phyloP scores from a whole-genome alignment of 2,329 filamentous ascomycete species.

The Hymenoscyphus repandus region DNA sequence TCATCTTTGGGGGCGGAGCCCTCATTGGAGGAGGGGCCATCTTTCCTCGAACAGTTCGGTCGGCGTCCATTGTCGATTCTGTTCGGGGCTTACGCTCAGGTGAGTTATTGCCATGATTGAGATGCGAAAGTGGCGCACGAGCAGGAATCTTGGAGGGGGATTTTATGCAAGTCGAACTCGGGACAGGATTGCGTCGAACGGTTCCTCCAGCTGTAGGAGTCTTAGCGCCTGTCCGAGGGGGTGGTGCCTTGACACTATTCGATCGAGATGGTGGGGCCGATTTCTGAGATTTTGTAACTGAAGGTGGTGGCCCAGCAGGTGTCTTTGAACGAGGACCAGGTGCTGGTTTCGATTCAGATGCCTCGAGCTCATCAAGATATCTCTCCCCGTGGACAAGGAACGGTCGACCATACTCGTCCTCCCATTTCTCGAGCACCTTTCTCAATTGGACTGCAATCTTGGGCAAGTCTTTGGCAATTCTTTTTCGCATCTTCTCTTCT shows the following conservation, averaged over 20 bases:
- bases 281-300: slow-evolving; percentile 31
- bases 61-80: slow-evolving; percentile 28
- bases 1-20: slow-evolving; percentile 86
- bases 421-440: slow-evolving; percentile 78
- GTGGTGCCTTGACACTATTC: slow-evolving; percentile 27
- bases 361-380: slow-evolving; percentile 81
- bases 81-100: slow-evolving; percentile 57
- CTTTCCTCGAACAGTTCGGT: slow-evolving; percentile 34
- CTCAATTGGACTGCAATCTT: slow-evolving; percentile 83
- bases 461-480: slow-evolving; percentile 91
- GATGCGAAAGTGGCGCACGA: slow-evolving; percentile 62
- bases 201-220: slow-evolving; percentile 45
- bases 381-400: slow-evolving; percentile 91
- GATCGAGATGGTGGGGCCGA: slow-evolving; percentile 24
- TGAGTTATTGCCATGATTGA: slow-evolving; percentile 71
- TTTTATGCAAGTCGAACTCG: slow-evolving; percentile 26
- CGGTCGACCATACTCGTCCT: slow-evolving; percentile 87
- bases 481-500: slow-evolving; percentile 98
- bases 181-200: slow-evolving; percentile 27
- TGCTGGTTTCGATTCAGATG: slow-evolving; percentile 51
- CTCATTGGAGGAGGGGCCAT: slow-evolving; percentile 51
- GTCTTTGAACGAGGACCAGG: slow-evolving; percentile 69
- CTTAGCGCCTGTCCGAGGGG: slow-evolving; percentile 36
- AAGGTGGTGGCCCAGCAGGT: slow-evolving; percentile 56
- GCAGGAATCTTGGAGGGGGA: slow-evolving; percentile 67